Evolutionary conservation across 2,329 filamentous ascomycete species (phyloP), one percentile per base, ranked within the genome.

Genomic region (Biscogniauxia marginata): DNA sequence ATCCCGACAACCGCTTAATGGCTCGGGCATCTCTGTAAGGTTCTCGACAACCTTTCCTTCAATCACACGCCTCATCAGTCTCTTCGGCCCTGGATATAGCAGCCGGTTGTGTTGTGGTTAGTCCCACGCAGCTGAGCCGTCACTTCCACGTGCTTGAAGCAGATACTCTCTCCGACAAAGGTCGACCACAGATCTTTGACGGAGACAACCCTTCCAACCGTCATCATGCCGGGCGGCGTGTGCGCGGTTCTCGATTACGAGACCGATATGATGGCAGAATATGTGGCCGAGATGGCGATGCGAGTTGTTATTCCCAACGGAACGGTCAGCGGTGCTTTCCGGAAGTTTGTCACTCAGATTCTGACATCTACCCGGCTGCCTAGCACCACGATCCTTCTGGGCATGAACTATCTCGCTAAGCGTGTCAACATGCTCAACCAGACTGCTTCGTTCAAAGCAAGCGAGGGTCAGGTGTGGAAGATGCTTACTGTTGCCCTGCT

Each of bases 171-270:
- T 67, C 66, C 68, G 65, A 58, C 68, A 68, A 70, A 68, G 68
- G 61, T 66, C 61, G 5, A 43, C n/a, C 7, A 18, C 25, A 51
- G 64, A 67, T 69, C 62, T 66, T 67, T 70, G 66, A 62, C 63
- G 65, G 63, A 64, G 59, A 45, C 50, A 22, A 22, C 55, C 52
- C 46, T 58, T 61, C 61, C 49, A 64, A 68, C 68, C 64, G 69
- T 67, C 77, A 85, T 76, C 69, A 86, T 86, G 83, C 79, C 83
- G 63, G 92, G 93, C 72, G 93, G 93, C 67, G 93, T 97, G 43
- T 95, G 93, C 67, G 91, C 91, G 69, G 90, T 96, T 77, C 85
- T 97, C 75, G 93, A 96, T 79, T 97, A 97, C 74, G 92, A 96
- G 75, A 93, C 96, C 85, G 91, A 96, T 72, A 81, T 89, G 74